These are phyloP conservation scores for Boletus mariae DNA, from an alignment of 1,284 basidiomycete species.

Conservation along the genomic window DNA sequence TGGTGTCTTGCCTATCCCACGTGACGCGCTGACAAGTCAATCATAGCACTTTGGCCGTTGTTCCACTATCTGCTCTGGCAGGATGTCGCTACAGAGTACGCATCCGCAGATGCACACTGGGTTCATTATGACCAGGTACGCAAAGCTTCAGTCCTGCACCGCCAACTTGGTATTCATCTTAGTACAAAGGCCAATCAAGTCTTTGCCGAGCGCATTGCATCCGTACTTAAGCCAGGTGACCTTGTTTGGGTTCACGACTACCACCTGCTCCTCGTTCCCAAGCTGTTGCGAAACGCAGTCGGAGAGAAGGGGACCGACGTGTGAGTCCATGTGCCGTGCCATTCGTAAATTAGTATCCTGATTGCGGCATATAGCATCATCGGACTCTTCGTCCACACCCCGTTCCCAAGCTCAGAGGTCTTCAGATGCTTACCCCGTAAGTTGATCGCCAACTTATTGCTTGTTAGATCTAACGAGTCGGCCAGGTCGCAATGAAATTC, in stretches of 20 bases:
- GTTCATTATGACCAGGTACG: constrained; percentile 29
- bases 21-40: constrained; percentile 4
- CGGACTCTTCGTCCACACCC: constrained; percentile 95
- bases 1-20: neutral
- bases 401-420: constrained; percentile 95
- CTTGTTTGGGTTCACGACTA: constrained; percentile 91
- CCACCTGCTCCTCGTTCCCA: constrained; percentile 89
- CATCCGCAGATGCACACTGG: constrained; percentile 82
- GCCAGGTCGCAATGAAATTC: constrained; percentile 80
- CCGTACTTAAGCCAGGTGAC: constrained; percentile 84
- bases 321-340: constrained; percentile 17
- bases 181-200: constrained; percentile 71
- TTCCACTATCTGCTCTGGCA: constrained; percentile 99
- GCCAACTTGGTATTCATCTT: constrained; percentile 4
- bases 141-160: neutral
- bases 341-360: neutral
- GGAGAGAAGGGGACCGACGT: constrained; percentile 27
- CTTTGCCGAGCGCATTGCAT: constrained; percentile 78
- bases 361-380: constrained; percentile 50
- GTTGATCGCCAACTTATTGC: constrained; percentile 26
- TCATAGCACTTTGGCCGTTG: constrained; percentile 87
- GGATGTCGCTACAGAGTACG: constrained; percentile 80
- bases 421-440: constrained; percentile 89
- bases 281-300: constrained; percentile 65
- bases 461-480: neutral